phyloP scores from a whole-genome alignment of 2,329 filamentous ascomycete genomes.

The Neonectria faginata region DNA sequence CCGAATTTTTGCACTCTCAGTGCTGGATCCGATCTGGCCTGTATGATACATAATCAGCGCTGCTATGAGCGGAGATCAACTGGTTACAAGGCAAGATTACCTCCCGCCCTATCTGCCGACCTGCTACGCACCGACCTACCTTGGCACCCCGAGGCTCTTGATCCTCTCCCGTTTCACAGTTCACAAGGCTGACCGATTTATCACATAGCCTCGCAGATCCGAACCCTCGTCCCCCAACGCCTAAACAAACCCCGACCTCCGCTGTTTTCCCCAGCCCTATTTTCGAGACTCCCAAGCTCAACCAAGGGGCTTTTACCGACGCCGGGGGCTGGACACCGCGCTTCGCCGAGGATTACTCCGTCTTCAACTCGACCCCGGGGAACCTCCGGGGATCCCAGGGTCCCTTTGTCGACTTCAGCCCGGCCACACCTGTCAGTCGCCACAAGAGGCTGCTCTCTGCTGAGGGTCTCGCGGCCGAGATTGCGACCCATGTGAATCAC shows the following conservation, averaged over 20 bases:
- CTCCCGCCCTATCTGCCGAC: slow-evolving; percentile 21
- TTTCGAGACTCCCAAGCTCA: slow-evolving; percentile 68
- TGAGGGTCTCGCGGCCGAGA: slow-evolving; percentile 61
- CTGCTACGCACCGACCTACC: slow-evolving; percentile 1
- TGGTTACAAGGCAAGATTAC: slow-evolving; percentile 63
- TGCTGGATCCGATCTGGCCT: slow-evolving; percentile 37
- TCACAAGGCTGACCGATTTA: slow-evolving; percentile 51
- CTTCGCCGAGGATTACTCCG: slow-evolving; percentile 74
- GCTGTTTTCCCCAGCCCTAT: slow-evolving; percentile 65
- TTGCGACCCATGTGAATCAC: slow-evolving; percentile 72
- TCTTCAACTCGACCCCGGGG: slow-evolving; percentile 73
- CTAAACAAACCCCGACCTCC: slow-evolving; percentile 68
- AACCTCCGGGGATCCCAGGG: slow-evolving; percentile 63
- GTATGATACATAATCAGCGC: slow-evolving; percentile 46
- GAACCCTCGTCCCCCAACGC: slow-evolving; percentile 71
- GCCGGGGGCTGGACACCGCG: slow-evolving; percentile 68
- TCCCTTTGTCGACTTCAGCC: slow-evolving; percentile 59
- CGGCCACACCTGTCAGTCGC: slow-evolving; percentile 51
- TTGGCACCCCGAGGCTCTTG: slow-evolving; percentile 27
- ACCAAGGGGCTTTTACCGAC: slow-evolving; percentile 61
- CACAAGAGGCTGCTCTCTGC: slow-evolving; percentile 66
- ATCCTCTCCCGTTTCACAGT: slow-evolving; percentile 21
- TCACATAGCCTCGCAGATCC: slow-evolving; percentile 70
- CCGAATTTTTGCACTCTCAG: slow-evolving; percentile 23
- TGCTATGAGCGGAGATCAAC: slow-evolving; percentile 75